Evolutionary conservation across 2,329 filamentous ascomycete species (phyloP), one percentile per base, ranked within the genome.

Genomic region (Colletotrichum agaves): DNA sequence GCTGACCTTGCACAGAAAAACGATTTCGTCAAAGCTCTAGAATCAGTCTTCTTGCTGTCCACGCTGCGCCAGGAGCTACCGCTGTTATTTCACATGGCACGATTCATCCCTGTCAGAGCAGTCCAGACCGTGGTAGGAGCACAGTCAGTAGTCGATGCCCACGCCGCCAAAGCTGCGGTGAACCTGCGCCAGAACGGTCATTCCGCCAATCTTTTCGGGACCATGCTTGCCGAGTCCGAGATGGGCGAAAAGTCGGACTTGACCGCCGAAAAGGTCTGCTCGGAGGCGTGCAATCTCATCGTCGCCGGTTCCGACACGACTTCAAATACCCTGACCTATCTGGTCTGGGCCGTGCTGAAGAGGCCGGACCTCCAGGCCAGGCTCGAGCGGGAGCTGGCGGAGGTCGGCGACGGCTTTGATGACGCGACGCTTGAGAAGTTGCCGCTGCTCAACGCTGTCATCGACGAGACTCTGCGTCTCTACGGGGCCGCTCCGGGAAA

Each of bases 281-380:
- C 72, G 15, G 80, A 84, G 50, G 83, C 83, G 0, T 75, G 77
- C 6, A 72, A 70, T 0, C 84, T 83, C 68, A 86, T 87, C 50
- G 63, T 83, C 4, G 85, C 84, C 1, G 85, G 85, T 2, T 84
- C 78, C 41, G 84, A 87, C 63, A 87, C 85, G 0, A 86, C 85
- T 0, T 81, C 84, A 1, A 77, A 79, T 12, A 82, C 83, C 0
- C 67, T 87, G 47, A 87, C 84, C 0, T 87, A 85, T 62, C 72
- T 84, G 0, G 71, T 81, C 5, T 86, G 80, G 79, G 71, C 74
- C 5, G 72, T 82, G 8, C 79, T 76, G 58, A 67, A 71, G 15
- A 65, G 75, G 15, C 75, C 77, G 0, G 59, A 71, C 0, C 65
- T 82, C 27, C 74, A 75, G 39, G 69, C 72, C 1, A 69, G 63